Evolutionary conservation across 306 rosid species (phyloP), one percentile per base, ranked within the genome.

Genomic region (Hippophae tibetana): DNA sequence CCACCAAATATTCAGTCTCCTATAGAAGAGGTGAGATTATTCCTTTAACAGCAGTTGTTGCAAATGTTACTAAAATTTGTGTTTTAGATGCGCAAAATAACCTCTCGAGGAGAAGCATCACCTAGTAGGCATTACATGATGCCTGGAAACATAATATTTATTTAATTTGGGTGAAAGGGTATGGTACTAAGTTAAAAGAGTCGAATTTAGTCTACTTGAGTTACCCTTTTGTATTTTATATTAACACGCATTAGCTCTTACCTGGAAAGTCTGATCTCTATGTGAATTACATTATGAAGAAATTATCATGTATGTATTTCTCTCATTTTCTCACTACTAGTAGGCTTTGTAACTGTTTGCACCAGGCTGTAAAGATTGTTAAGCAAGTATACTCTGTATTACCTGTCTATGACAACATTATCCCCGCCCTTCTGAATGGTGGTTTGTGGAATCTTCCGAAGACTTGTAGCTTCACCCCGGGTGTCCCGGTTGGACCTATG

Each of bases 401-500:
- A 58, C 99, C 99, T 42, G 86, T 75, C 64, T 87, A 88, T 65
- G 90, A 82, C 74, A 83, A 80, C 73, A 79, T 92, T 59, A 67
- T 88, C 57, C 81, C 86, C 65, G 89, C 86, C 47, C 86, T 92
- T 67, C 84, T 92, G 62, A 62, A 51, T 27, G 76, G 71, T 62
- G 96, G 96, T 62, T 79, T 88, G 47, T 92, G 99, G 95, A 74
- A 71, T 67, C 95, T 92, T 73, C 84, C 81, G 54, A 57, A 65
- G 59, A 71, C 73, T 0, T 92, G 96, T 77, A 80, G 63, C 71
- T 92, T 92, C 61, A 85, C 93, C 63, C 89, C 66, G 40, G 96
- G 99, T 66, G 70, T 92, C 63, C 99, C 95, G 44, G 81, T 92
- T 59, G 88, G 93, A 68, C 96, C 99, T 61, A 92, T 92, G 99